Evolutionary conservation across 1,284 basidiomycete species (phyloP), one percentile per base, ranked within the genome.

Genomic region (Takashimella koratensis): DNA sequence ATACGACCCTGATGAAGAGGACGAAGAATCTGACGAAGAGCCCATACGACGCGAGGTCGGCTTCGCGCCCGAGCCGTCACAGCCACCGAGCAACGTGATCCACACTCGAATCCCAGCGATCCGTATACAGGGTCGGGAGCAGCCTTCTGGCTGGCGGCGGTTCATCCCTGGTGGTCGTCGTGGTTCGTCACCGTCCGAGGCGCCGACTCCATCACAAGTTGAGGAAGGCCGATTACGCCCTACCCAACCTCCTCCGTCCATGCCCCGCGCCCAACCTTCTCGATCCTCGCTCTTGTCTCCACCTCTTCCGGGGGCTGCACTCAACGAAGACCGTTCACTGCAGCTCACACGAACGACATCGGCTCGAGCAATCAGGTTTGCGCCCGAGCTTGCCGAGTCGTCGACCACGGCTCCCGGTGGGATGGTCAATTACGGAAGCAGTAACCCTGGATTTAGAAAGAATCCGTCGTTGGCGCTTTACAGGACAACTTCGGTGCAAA

Each of bases 391-490:
- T 1, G 59, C 64, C 4, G 45, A 52, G 27, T 65, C 63, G 3
- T 65, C 62, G 3, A 71, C 75, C 16, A 71, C 72, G 4, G 73
- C 71, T 0, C 74, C 74, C 0, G 58, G 60, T 2, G 44, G 59
- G 4, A 58, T 47, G 45, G 49, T 46, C 19, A 71, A 71, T 53
- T 74, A 73, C 43, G 74, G 73, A 20, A 60, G 53, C 19, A 57
- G 50, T 6, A 55, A 57, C 6, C 70, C 75, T 5, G 64, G 64
- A 5, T 74, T 74, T 58, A 71, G 63, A 53, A 49, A 47, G 23
- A 73, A 66, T 49, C 73, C 70, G 1, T 55, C 56, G 2, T 54
- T 76, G 42, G 56, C 67, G 16, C 70, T 76, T 68, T 71, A 57
- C 53, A 59, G 74, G 43, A 64, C 68, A 5, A 51, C 64, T 10